Conservation (phyloP, 1,284 basidiomycete genomes). For the Porphyrellus sp. region DNA sequence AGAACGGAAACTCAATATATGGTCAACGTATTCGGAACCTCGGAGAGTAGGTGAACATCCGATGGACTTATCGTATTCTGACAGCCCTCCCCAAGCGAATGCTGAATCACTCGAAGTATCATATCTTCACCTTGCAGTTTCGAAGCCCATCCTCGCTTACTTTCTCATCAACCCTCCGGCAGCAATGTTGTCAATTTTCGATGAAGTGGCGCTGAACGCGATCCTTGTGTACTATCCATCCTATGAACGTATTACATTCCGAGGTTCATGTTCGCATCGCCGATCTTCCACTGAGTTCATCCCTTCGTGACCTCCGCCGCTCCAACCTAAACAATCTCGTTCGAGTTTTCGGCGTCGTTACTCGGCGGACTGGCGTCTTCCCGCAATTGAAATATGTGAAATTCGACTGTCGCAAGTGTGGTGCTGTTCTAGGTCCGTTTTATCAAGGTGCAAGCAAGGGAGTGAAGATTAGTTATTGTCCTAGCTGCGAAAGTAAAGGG, state of each 20-base stretch:
- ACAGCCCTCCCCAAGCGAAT: constrained; percentile 62
- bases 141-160: constrained; percentile 94
- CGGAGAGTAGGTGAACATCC: constrained; percentile 68
- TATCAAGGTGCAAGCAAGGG: constrained; percentile 96
- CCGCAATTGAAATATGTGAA: constrained; percentile 99
- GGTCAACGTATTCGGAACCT: constrained; percentile 90
- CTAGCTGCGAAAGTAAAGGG: constrained; percentile 90
- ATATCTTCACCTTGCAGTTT: constrained; percentile 86
- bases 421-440: constrained; percentile 91
- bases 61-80: constrained; percentile 5
- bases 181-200: constrained; percentile 92
- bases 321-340: constrained; percentile 94
- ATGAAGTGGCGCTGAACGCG: constrained; percentile 91
- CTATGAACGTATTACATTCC: constrained; percentile 95
- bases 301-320: constrained; percentile 91
- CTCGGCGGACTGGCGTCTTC: constrained; percentile 93
- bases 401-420: constrained; percentile 95
- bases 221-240: constrained; percentile 95
- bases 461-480: constrained; percentile 92
- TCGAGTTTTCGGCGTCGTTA: constrained; percentile 96
- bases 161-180: constrained; percentile 95
- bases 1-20: constrained; percentile 89
- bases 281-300: constrained; percentile 86
- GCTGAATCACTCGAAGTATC: constrained; percentile 97
- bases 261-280: constrained; percentile 98